Base-by-base conservation (phyloP, 2,329 filamentous ascomycete genomes). In the Hortaea werneckii region DNA sequence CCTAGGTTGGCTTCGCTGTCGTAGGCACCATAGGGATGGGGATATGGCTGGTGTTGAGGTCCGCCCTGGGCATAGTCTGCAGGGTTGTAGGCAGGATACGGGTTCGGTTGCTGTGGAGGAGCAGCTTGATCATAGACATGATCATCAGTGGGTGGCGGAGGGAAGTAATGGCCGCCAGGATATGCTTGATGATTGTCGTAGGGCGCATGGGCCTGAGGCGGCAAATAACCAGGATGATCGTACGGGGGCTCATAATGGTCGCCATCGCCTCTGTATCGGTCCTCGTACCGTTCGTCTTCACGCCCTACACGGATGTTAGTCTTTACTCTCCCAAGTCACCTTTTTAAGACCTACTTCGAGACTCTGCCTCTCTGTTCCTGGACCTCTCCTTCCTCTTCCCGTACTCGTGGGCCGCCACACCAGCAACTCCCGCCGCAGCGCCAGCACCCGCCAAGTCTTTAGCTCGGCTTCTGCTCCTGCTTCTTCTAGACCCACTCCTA, bases 341-440 rank as follows among this genome's bases (percentile, higher is more conserved):
- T 20, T 20, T 20, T 20, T 20, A 20, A 11, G 7, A 47, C 48
- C 37, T 34, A 45, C 45, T 12, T 26, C 40, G 37, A 10, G 20
- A 10, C 10, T 53, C 49, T 35, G 55, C 49, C 38, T 58, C 53
- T 30, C 41, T 29, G 20, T 44, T 35, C 56, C 73, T 74, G 63
- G 75, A 78, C 42, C 73, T 72, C 53, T 79, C 75, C 49, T 74
- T 72, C 43, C 70, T 66, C 64, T 77, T 76, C 26, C 72, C 69
- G 54, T 75, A 71, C 56, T 80, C 75, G 57, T 78, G 73, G 11
- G 76, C 76, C 9, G 57, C 58, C 39, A 77, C 65, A 26, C 74
- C 77, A 42, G 74, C 75, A 13, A 72, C 76, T 43, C 74, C 76
- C 48, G 78, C 78, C 42, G 76, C 76, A 28, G 77, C 69, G 27